Conservation (phyloP, 2,329 filamentous ascomycete genomes). For the Pestalotiopsis sp. region DNA sequence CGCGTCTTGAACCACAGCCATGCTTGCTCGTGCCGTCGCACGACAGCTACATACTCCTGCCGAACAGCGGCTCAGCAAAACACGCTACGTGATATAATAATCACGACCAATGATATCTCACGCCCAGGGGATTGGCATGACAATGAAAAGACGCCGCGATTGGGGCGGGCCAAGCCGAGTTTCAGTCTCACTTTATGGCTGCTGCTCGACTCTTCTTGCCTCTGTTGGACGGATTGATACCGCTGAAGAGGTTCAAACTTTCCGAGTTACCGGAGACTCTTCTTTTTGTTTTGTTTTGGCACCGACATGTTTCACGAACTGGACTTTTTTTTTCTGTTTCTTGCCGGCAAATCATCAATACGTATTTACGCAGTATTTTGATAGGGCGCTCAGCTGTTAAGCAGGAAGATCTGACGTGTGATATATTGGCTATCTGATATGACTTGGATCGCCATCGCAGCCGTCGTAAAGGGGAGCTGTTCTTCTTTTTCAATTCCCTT, state of each 20-base stretch:
- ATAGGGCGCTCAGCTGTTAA: too few relatives aligned
- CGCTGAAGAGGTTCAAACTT: not conserved
- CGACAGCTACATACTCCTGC: not conserved
- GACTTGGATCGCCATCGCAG: too few relatives aligned
- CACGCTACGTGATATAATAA: not conserved
- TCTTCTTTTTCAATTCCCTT: too few relatives aligned
- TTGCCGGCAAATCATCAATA: too few relatives aligned
- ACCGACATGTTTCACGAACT: not conserved
- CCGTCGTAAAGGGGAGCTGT: too few relatives aligned
- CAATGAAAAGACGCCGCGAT: not conserved
- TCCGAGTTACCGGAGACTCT: too few relatives aligned
- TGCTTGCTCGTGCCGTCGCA: not conserved
- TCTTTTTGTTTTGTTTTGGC: too few relatives aligned
- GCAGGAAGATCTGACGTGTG: too few relatives aligned
- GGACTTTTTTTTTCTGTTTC: not conserved
- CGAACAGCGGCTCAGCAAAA: not conserved
- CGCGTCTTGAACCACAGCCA: not conserved
- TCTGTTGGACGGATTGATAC: not conserved
- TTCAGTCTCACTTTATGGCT: not conserved
- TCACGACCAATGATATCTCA: not conserved
- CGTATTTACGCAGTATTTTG: too few relatives aligned
- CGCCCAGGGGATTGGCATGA: not conserved
- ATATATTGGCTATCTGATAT: too few relatives aligned
- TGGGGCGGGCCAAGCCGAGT: not conserved
- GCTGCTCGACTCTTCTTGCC: not conserved